Percentiles rank a stretch among this genome's conserved stretches.
Conservation (phyloP, 2,329 filamentous ascomycete genomes). For the Cordyceps fumosorosea region DNA sequence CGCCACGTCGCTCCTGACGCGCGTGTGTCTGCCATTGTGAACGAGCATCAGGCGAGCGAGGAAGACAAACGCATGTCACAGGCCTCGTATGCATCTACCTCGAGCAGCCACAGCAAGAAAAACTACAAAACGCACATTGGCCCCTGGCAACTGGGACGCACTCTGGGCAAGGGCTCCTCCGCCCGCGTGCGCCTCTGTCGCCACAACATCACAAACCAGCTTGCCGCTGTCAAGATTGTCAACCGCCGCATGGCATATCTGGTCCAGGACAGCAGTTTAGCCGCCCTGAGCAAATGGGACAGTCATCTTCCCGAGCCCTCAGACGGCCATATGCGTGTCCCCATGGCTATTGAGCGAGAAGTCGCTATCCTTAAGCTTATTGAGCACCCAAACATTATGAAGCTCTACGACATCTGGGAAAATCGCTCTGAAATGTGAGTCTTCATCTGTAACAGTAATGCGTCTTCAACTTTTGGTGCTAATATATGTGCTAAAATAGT, state of each 20-base stretch:
- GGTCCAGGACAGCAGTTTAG: slow-evolving; percentile 78
- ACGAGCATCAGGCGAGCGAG: slow-evolving; percentile 25
- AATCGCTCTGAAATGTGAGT: slow-evolving; percentile 87
- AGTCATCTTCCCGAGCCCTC: slow-evolving; percentile 47
- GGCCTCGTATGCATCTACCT: slow-evolving; percentile 35
- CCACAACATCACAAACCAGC: slow-evolving; percentile 69
- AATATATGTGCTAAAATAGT: slow-evolving; percentile 38
- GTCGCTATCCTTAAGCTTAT: slow-evolving; percentile 96
- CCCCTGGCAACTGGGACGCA: slow-evolving; percentile 87
- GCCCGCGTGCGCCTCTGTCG: slow-evolving; percentile 81
- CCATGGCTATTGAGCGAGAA: slow-evolving; percentile 85
- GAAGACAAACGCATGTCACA: slow-evolving; percentile 33
- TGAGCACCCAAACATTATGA: slow-evolving; percentile 90
- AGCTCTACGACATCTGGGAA: slow-evolving; percentile 95
- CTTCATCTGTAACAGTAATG: neutral
- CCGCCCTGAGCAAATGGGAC: slow-evolving; percentile 71
- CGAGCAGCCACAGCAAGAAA: slow-evolving; percentile 33
- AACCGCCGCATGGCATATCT: slow-evolving; percentile 74
- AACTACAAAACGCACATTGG: slow-evolving; percentile 71
- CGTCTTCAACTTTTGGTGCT: slow-evolving; percentile 1
- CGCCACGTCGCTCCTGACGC: slow-evolving; percentile 14
- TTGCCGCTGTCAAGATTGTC: slow-evolving; percentile 92
- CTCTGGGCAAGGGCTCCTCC: slow-evolving; percentile 82
- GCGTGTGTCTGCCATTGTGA: slow-evolving; percentile 20
- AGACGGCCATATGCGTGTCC: slow-evolving; percentile 63